Evolutionary conservation across 1,284 basidiomycete genomes (phyloP).

Genomic region (Phellopilus nigrolimitatus): DNA sequence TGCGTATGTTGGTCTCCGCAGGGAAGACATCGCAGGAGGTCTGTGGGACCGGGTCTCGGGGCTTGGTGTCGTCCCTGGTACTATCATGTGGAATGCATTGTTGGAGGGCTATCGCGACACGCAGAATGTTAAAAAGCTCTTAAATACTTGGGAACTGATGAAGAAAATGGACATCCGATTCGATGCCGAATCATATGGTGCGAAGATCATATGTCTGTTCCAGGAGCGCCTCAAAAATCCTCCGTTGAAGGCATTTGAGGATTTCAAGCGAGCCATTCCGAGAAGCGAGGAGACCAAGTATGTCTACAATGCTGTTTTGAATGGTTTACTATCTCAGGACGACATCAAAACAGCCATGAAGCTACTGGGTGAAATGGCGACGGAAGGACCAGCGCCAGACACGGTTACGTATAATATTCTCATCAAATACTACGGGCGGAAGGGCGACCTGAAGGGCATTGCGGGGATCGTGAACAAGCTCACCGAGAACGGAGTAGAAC

Average conservation of each 20-base stretch:
- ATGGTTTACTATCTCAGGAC: conserved; percentile 49
- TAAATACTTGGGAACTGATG: conserved; percentile 60
- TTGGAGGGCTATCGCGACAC: conserved; percentile 53
- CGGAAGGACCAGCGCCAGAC: conserved; percentile 57
- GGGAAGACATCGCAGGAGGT: conserved; percentile 48
- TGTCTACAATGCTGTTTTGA: conserved; percentile 62
- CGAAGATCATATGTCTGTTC: conserved; percentile 55
- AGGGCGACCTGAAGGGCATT: conserved; percentile 52
- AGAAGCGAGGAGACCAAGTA: conserved; percentile 29
- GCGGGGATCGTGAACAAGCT: conserved; percentile 53
- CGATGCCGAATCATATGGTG: conserved; percentile 52
- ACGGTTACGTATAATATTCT: conserved; percentile 77
- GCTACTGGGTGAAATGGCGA: conserved; percentile 45
- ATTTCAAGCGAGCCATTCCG: conserved; percentile 38
- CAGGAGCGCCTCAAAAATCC: conserved; percentile 39
- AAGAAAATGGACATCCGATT: conserved; percentile 43
- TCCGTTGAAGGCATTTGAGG: conserved; percentile 46
- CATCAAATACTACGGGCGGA: conserved; percentile 58
- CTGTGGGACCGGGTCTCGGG: conserved; percentile 61
- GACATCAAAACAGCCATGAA: conserved; percentile 40
- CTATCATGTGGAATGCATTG: conserved; percentile 59
- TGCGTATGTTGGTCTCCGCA: conserved; percentile 50
- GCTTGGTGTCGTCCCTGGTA: conserved; percentile 43
- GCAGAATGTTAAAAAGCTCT: conserved; percentile 42
- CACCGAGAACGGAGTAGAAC: conserved; percentile 45